phyloP scores from a whole-genome alignment of 176 grass and related monocot genomes.

The Chloris gayana region DNA sequence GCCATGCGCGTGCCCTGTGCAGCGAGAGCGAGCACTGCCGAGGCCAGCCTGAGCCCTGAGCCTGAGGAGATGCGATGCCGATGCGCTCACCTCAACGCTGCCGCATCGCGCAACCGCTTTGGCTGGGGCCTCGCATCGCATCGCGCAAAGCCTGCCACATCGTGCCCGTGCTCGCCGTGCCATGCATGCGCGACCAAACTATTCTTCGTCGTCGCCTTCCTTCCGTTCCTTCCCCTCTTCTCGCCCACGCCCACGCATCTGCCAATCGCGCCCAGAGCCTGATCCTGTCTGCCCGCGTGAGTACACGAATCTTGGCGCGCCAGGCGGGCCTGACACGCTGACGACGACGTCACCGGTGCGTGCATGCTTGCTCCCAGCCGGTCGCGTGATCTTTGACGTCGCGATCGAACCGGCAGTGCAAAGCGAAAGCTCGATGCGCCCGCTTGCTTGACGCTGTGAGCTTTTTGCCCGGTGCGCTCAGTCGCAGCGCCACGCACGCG shows the following conservation, averaged over 20 bases:
- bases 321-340: background rate
- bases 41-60: no score
- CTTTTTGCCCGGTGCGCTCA: background rate
- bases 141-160: background rate
- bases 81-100: no score
- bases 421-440: background rate
- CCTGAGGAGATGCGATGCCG: accelerated
- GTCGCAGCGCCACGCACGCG: background rate
- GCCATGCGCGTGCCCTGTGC: background rate
- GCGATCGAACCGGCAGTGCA: background rate
- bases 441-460: background rate
- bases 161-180: background rate
- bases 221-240: background rate
- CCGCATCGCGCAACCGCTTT: background rate
- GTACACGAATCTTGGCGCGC: slow-evolving; percentile 31
- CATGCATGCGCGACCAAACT: background rate
- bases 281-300: background rate
- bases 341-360: background rate
- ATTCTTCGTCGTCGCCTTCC: background rate
- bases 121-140: background rate
- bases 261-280: no score
- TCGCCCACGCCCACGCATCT: background rate
- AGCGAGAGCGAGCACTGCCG: no score
- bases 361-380: background rate
- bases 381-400: slow-evolving; percentile 30